Base-by-base conservation (phyloP, 257 asterid species). In the Osmanthus fragrans region DNA sequence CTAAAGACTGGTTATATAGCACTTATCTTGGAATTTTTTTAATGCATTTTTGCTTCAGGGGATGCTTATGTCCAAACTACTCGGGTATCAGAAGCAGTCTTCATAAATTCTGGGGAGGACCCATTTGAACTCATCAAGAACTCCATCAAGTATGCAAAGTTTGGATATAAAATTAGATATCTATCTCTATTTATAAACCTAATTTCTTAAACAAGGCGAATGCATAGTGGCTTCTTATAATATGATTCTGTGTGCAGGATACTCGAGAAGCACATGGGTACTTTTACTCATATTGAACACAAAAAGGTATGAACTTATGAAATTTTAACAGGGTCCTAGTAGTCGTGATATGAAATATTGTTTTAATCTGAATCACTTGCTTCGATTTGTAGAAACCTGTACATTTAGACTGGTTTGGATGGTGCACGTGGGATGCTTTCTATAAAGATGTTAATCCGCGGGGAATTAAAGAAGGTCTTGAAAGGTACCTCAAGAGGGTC, bases 341-440 rank as follows among this genome's bases (percentile, higher is more conserved):
- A 63, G 36, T 63, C 2, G 8, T 27, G 2, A 8, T 63, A 27
- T 63, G 42, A 19, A 30, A 3, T 71, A 27, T 58, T 32, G 73
- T 66, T 63, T 63, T 12, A 49, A 76, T 80, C 18, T 75, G 64
- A 51, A 74, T 30, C 33, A 60, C 45, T 54, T 77, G 54, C 67
- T 29, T 36, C 23, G 39, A 33, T 47, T 72, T 58, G 12, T 78
- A 88, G 92, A 68, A 29, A 21, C 91, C 91, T 7, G 88, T 84
- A 33, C 89, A 85, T 73, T 27, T 87, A 66, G 92, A 86, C 80
- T 85, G 86, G 88, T 84, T 88, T 66, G 90, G 90, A 13, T 88
- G 92, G 92, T 87, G 91, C 83, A 87, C 91, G 23, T 87, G 90
- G 90, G 87, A 87, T 82, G 90, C 90, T 11, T 87, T 87, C 70